phyloP scores from a whole-genome alignment of 1,139 yeast genomes.

The Pichia sp. region DNA sequence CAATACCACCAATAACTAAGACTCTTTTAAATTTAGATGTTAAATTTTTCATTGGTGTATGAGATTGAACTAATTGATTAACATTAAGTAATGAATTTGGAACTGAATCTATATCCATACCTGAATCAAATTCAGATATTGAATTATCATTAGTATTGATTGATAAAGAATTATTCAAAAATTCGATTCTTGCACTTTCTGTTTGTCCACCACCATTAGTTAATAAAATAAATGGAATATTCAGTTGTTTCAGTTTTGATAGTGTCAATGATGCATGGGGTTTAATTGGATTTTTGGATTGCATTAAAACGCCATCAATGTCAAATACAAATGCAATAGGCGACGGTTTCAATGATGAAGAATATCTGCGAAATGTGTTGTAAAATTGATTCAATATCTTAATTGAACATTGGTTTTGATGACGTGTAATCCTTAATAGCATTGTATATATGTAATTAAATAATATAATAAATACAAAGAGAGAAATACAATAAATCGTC shows the following conservation, averaged over 20 bases:
- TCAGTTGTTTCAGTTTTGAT: constrained; percentile 39
- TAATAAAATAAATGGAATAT: constrained; percentile 72
- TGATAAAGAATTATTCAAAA: constrained; percentile 35
- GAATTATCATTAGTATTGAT: constrained; percentile 32
- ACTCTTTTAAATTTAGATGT: constrained; percentile 53
- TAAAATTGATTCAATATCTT: no score
- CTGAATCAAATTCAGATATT: no score
- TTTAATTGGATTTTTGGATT: constrained; percentile 53
- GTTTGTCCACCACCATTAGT: constrained; percentile 92
- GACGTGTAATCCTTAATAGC: no score
- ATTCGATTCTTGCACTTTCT: constrained; percentile 58
- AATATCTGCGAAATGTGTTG: not conserved
- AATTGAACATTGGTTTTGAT: not conserved
- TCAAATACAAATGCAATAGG: constrained; percentile 28
- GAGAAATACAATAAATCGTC: no score
- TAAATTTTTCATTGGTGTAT: constrained; percentile 77
- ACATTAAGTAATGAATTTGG: constrained; percentile 27
- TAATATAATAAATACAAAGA: no score
- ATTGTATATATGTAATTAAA: no score
- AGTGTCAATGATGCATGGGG: constrained; percentile 65
- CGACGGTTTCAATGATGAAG: not conserved
- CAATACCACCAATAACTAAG: constrained; percentile 81
- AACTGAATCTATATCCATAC: no score
- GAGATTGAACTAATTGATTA: constrained; percentile 76
- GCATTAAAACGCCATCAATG: constrained; percentile 85